These are phyloP conservation scores for Solanum dulcamara DNA, from an alignment of 257 asterid species.

Conservation along the genomic window DNA sequence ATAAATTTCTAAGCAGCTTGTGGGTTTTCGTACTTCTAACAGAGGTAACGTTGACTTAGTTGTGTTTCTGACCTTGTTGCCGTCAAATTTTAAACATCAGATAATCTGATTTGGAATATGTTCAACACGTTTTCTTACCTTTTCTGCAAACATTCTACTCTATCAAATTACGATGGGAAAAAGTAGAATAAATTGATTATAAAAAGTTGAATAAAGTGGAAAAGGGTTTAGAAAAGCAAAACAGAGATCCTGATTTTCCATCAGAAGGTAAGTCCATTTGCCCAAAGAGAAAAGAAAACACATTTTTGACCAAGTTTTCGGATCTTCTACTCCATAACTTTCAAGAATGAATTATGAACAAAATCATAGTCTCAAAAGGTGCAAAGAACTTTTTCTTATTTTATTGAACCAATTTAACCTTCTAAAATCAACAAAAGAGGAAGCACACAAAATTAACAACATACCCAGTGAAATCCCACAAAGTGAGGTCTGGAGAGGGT, in stretches of 20 bases:
- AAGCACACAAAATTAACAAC: not conserved
- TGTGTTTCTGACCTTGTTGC: not conserved
- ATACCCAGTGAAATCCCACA: not conserved
- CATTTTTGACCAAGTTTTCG: not conserved
- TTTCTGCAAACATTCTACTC: not conserved
- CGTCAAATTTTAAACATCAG: not conserved
- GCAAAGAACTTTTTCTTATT: not conserved
- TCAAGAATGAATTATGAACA: not conserved
- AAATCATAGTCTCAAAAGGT: not conserved
- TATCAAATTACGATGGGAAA: not conserved
- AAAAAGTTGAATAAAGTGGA: not conserved
- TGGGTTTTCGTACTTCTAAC: not conserved
- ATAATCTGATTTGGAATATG: not conserved
- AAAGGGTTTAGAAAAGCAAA: not conserved
- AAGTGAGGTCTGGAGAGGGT: not conserved
- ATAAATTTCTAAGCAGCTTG: not conserved
- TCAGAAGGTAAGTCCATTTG: not conserved
- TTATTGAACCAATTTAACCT: not conserved
- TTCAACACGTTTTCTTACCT: not conserved
- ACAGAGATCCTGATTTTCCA: not conserved
- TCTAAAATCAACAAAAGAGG: not conserved
- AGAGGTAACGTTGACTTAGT: not conserved
- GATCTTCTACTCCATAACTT: not conserved
- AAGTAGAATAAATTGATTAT: not conserved
- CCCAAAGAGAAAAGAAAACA: not conserved